Evolutionary conservation across 164 flowering plant species (phyloP).

Genomic region (Echeveria elegans): DNA sequence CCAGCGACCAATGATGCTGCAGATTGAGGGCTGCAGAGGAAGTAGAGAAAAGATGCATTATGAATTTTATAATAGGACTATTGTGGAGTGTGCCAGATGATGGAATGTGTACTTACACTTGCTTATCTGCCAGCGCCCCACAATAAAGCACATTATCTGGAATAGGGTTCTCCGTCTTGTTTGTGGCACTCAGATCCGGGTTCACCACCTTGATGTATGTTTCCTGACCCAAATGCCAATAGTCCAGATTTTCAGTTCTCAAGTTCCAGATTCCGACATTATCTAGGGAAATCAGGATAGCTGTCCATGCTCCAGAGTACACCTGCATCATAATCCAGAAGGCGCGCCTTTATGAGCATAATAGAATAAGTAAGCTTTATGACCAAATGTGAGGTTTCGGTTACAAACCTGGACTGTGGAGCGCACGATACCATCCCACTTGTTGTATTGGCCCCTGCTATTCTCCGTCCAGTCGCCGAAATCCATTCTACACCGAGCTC

Average conservation of each 20-base stretch:
- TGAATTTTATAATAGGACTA: neutral
- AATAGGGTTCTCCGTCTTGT: slow-evolving; percentile 62
- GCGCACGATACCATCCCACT: neutral
- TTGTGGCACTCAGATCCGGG: slow-evolving; percentile 35
- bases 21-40: neutral
- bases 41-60: neutral
- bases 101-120: slow-evolving; percentile 39
- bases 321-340: neutral
- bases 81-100: neutral
- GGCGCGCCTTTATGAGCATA: neutral
- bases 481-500: neutral
- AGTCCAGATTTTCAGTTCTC: slow-evolving; percentile 79
- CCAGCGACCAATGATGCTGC: neutral
- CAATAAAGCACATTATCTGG: slow-evolving; percentile 83
- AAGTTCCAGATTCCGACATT: slow-evolving; percentile 87
- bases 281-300: slow-evolving; percentile 72
- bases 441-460: neutral
- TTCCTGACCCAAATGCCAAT: slow-evolving; percentile 94
- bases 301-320: slow-evolving; percentile 95
- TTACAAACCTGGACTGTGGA: neutral
- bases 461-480: neutral
- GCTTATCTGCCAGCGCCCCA: slow-evolving; percentile 46
- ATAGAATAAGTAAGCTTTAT: no score
- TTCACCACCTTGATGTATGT: slow-evolving; percentile 69
- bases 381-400: neutral